Evolutionary conservation across 176 grass and related monocot species (phyloP).

Genomic region (Bromus sterilis): DNA sequence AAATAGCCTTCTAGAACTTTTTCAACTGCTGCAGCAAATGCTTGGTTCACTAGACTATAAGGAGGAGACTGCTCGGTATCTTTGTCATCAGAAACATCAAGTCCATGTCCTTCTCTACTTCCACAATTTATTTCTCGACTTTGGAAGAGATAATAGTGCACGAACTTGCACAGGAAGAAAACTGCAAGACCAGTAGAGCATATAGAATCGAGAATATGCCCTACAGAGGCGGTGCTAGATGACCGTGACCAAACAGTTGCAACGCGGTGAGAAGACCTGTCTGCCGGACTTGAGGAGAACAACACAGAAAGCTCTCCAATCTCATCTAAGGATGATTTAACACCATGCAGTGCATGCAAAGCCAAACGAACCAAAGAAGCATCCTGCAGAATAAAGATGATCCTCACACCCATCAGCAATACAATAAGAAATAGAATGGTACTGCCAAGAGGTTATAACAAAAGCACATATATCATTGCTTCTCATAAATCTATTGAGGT

Average conservation of each 20-base stretch:
- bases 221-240: slow-evolving; percentile 54
- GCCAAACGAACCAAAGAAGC: slow-evolving; percentile 65
- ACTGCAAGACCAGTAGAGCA: slow-evolving; percentile 53
- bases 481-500: background rate
- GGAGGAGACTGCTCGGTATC: slow-evolving; percentile 20
- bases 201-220: slow-evolving; percentile 73
- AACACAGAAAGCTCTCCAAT: slow-evolving; percentile 59
- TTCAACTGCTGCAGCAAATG: slow-evolving; percentile 75
- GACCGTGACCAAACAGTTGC: slow-evolving; percentile 74
- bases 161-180: slow-evolving; percentile 77
- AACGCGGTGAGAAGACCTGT: slow-evolving; percentile 61
- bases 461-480: background rate
- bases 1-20: slow-evolving; percentile 88
- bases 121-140: slow-evolving; percentile 17
- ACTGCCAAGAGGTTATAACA: background rate
- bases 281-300: slow-evolving; percentile 62
- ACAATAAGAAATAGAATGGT: background rate
- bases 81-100: slow-evolving; percentile 21
- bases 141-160: slow-evolving; percentile 66
- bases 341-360: slow-evolving; percentile 65
- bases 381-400: slow-evolving; percentile 52
- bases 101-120: slow-evolving; percentile 12
- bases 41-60: slow-evolving; percentile 82
- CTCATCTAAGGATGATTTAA: slow-evolving; percentile 70
- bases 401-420: background rate